Evolutionary conservation across 2,329 filamentous ascomycete species (phyloP).

Genomic region (Stylonectria norvegica): DNA sequence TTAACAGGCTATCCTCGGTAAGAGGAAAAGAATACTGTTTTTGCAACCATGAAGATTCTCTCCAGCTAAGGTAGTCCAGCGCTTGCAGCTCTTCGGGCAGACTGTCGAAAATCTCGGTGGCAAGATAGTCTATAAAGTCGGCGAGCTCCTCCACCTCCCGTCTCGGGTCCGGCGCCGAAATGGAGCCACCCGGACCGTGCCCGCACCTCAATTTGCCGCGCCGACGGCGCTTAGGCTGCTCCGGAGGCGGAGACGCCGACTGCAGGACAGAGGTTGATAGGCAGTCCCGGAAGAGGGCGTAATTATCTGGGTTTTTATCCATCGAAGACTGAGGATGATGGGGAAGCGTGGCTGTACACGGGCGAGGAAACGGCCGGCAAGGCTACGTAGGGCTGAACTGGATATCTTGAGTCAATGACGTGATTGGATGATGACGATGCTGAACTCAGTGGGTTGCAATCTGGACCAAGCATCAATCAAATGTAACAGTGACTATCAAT

Average conservation of each 20-base stretch:
- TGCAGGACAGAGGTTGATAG: slow-evolving; percentile 67
- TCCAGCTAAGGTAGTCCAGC: slow-evolving; percentile 57
- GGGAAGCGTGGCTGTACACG: slow-evolving; percentile 23
- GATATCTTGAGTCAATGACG: not conserved
- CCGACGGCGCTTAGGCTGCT: slow-evolving; percentile 44
- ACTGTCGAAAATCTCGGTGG: slow-evolving; percentile 62
- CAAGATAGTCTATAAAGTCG: slow-evolving; percentile 80
- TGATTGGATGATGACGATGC: not conserved
- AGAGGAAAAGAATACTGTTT: slow-evolving; percentile 57
- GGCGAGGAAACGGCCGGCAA: slow-evolving; percentile 31
- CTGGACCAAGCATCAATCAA: too few relatives aligned
- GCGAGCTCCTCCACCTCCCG: slow-evolving; percentile 62
- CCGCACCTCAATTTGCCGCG: slow-evolving; percentile 20
- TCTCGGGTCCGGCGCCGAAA: slow-evolving; percentile 13
- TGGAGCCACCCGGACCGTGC: slow-evolving; percentile 11
- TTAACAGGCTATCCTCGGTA: slow-evolving; percentile 48
- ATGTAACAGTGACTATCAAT: not conserved
- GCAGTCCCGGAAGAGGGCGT: slow-evolving; percentile 68
- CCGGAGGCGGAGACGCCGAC: slow-evolving; percentile 46
- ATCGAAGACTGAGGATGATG: too few relatives aligned
- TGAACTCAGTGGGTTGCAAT: not conserved
- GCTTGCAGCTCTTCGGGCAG: slow-evolving; percentile 60
- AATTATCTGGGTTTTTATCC: slow-evolving; percentile 29
- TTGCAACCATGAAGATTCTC: slow-evolving; percentile 42
- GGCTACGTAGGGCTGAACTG: slow-evolving; percentile 17